A percentile compares a stretch with the other conserved stretches of the same genome.
Conservation (phyloP, 352 stramenopile genomes). For the Phytophthora idaei region DNA sequence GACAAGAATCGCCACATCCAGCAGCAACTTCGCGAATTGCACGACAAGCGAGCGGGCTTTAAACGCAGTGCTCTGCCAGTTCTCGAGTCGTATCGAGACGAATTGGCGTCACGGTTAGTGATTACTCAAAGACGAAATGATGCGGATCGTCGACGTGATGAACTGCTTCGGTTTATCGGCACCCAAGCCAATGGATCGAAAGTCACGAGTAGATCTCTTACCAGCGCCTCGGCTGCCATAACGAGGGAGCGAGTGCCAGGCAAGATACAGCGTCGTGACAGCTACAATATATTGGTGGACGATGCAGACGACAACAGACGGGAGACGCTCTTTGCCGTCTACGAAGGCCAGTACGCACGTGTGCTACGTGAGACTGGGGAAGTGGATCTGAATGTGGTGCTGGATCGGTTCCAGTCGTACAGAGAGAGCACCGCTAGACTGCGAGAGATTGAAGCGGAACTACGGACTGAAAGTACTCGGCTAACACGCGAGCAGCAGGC, state of each 20-base stretch:
- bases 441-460: slow-evolving; percentile 57
- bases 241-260: slow-evolving; percentile 8
- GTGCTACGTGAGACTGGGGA: slow-evolving; percentile 59
- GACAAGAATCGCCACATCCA: slow-evolving; percentile 42
- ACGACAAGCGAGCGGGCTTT: slow-evolving; percentile 30
- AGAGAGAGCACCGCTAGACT: slow-evolving; percentile 40
- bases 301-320: slow-evolving; percentile 34
- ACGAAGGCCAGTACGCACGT: slow-evolving; percentile 63
- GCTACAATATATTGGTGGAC: slow-evolving; percentile 30
- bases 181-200: slow-evolving; percentile 22
- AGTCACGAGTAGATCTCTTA: slow-evolving; percentile 11
- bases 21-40: slow-evolving; percentile 33
- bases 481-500: slow-evolving; percentile 39
- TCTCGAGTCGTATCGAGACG: slow-evolving; percentile 53
- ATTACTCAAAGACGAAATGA: slow-evolving; percentile 48
- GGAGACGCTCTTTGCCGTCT: slow-evolving; percentile 63
- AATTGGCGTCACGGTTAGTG: slow-evolving; percentile 50
- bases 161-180: slow-evolving; percentile 57
- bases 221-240: slow-evolving; percentile 17
- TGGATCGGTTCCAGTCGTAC: slow-evolving; percentile 56
- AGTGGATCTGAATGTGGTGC: slow-evolving; percentile 49
- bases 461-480: slow-evolving; percentile 28
- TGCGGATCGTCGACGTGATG: slow-evolving; percentile 51
- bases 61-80: slow-evolving; percentile 38
- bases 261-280: slow-evolving; percentile 34